phyloP scores from a whole-genome alignment of 1,284 basidiomycete species.

The Microbotryum intermedium region DNA sequence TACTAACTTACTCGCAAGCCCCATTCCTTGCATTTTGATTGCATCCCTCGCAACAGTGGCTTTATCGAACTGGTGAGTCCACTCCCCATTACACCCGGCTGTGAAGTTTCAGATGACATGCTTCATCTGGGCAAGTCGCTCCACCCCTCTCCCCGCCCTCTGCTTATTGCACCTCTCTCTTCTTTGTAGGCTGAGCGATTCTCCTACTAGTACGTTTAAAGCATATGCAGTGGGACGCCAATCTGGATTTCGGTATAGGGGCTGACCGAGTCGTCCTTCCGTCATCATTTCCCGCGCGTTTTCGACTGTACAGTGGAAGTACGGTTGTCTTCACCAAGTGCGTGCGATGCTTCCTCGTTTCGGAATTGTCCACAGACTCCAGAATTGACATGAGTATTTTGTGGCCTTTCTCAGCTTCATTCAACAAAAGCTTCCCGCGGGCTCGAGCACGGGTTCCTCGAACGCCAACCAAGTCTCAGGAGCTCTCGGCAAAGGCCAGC shows the following conservation, averaged over 20 bases:
- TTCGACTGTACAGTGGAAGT: slow-evolving; percentile 39
- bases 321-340: slow-evolving; percentile 29
- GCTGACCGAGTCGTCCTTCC: too few species aligned
- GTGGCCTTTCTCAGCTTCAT: slow-evolving; percentile 36
- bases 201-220: slow-evolving; percentile 46
- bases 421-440: slow-evolving; percentile 35
- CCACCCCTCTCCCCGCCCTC: neutral
- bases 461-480: slow-evolving; percentile 23
- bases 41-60: neutral
- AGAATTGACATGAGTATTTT: neutral
- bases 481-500: slow-evolving; percentile 48
- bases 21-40: too few species aligned
- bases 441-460: slow-evolving; percentile 21
- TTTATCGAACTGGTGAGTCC: slow-evolving; percentile 9
- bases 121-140: neutral
- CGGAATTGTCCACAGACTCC: too few species aligned
- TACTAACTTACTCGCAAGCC: too few species aligned
- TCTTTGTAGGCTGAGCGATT: slow-evolving; percentile 60
- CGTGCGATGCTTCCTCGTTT: neutral
- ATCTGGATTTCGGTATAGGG: too few species aligned
- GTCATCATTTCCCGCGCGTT: too few species aligned
- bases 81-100: neutral
- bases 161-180: neutral
- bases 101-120: neutral
- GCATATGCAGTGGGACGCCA: too few species aligned